Evolutionary conservation across 192 early-diverging fungal genomes (phyloP), one percentile per base, ranked within the genome.

Genomic region (Backusella tarrabulga): DNA sequence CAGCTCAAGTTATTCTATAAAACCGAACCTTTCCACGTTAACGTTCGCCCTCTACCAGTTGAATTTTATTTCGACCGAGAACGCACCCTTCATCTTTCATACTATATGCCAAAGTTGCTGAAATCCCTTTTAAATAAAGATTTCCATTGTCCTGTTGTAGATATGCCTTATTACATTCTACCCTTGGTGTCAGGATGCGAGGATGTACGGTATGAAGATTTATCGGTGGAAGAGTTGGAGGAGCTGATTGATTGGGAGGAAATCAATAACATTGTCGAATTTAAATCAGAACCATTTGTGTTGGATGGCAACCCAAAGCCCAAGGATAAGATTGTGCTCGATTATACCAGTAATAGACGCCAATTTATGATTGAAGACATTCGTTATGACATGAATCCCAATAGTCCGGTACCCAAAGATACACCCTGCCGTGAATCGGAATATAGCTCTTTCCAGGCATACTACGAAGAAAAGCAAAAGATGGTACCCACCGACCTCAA

Each of bases 121-220:
- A 68, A 79, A 8, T 83, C 88, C 7, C 79, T 91, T 6, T 73
- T 84, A 35, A 83, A 86, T 29, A 82, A 81, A 71, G 81, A 78
- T 5, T 87, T 89, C 68, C 52, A 76, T 26, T 92, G 91, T 79
- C 71, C 81, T 4, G 52, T 85, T 32, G 81, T 84, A 15, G 80
- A 86, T 34, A 77, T 90, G 44, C 85, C 91, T 0, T 89, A 85
- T 36, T 82, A 92, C 35, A 32, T 94, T 32, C 89, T 83, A 1
- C 93, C 93, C 1, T 56, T 88, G 5, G 68, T 77, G 11, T 50
- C 26, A 36, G 21, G 46, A 41, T 60, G 35, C 1, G 77, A 84
- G 15, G 66, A 75, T 60, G 79, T 80, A 0, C 73, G 78, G 12
- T 77, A 84, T 56, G 75, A 85, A 67, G 76, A 80, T 11, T 50